Percentiles rank a stretch among this genome's conserved stretches.
phyloP scores from a whole-genome alignment of 2,329 filamentous ascomycete species.

The Trichophyton verrucosum region DNA sequence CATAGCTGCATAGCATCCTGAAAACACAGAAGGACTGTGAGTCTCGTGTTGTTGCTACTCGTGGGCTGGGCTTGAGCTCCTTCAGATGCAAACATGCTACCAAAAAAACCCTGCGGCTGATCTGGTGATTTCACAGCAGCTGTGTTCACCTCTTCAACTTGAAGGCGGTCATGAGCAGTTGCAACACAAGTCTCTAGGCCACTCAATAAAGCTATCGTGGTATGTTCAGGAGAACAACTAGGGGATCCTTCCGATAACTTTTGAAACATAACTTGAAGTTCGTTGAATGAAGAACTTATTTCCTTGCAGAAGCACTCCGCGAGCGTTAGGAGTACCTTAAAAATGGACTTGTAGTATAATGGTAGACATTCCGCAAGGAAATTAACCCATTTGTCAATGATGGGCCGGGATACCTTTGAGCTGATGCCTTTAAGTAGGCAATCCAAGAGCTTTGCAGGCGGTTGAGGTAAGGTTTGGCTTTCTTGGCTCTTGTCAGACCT shows the following conservation, averaged over 20 bases:
- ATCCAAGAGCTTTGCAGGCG: slow-evolving; percentile 52
- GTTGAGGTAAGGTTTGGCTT: slow-evolving; percentile 35
- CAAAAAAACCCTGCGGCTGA: slow-evolving; percentile 77
- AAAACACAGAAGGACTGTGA: slow-evolving; percentile 91
- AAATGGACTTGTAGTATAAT: slow-evolving; percentile 70
- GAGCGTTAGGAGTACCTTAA: slow-evolving; percentile 78
- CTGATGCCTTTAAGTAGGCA: slow-evolving; percentile 73
- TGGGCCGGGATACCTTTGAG: slow-evolving; percentile 57
- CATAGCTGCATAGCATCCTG: slow-evolving; percentile 90
- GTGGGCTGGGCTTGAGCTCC: slow-evolving; percentile 62
- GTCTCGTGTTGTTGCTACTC: slow-evolving; percentile 70
- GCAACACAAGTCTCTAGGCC: slow-evolving; percentile 85
- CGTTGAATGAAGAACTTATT: slow-evolving; percentile 58
- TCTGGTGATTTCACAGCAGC: slow-evolving; percentile 65
- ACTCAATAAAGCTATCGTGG: slow-evolving; percentile 67
- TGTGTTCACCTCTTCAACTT: slow-evolving; percentile 60
- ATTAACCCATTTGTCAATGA: slow-evolving; percentile 82
- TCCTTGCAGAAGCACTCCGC: slow-evolving; percentile 81
- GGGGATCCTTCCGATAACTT: slow-evolving; percentile 26
- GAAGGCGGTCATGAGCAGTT: slow-evolving; percentile 68
- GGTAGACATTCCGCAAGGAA: slow-evolving; percentile 76
- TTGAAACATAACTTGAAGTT: slow-evolving; percentile 45
- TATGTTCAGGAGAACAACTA: slow-evolving; percentile 45
- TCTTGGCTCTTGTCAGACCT: slow-evolving; percentile 28
- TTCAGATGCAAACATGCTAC: slow-evolving; percentile 77